These are phyloP conservation scores for Naumovozyma baii DNA, from an alignment of 805 yeast species.

Conservation along the genomic window DNA sequence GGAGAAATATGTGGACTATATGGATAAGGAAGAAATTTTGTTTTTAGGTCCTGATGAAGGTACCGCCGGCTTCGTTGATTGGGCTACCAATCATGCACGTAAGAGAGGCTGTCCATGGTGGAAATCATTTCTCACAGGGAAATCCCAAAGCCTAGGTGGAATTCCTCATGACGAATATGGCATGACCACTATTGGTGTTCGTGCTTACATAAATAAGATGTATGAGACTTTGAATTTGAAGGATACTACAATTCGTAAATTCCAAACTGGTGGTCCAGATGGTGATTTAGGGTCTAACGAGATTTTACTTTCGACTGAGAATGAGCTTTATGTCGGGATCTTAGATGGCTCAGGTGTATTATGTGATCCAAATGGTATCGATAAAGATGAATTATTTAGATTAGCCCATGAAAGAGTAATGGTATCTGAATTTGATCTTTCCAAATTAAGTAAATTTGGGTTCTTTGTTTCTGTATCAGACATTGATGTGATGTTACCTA, in stretches of 20 bases:
- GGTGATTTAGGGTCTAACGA: constrained; percentile 97
- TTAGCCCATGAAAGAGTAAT: constrained; percentile 71
- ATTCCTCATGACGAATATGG: constrained; percentile 98
- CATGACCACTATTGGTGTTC: constrained; percentile 91
- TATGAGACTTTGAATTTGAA: constrained; percentile 65
- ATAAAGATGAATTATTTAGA: constrained; percentile 65
- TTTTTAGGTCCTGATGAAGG: constrained; percentile 99
- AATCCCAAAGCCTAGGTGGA: constrained; percentile 85
- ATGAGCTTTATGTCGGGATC: constrained; percentile 76
- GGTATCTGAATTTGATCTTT: constrained; percentile 57
- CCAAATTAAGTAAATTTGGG: constrained; percentile 64
- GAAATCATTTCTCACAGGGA: constrained; percentile 97
- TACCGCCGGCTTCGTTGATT: constrained; percentile 88
- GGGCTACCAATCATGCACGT: constrained; percentile 95
- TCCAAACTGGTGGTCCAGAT: constrained; percentile 98
- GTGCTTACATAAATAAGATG: constrained; percentile 81
- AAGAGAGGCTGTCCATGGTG: constrained; percentile 93
- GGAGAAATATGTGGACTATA: constrained; percentile 76
- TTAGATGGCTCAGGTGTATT: constrained; percentile 96
- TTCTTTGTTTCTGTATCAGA: constrained; percentile 82
- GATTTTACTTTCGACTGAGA: constrained; percentile 64
- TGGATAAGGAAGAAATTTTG: constrained; percentile 77
- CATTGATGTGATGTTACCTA: constrained; percentile 65
- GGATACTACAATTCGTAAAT: constrained; percentile 54
- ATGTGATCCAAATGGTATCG: constrained; percentile 83